Evolutionary conservation across 129 eudicot genomes (phyloP).

Genomic region (Daucus carota): DNA sequence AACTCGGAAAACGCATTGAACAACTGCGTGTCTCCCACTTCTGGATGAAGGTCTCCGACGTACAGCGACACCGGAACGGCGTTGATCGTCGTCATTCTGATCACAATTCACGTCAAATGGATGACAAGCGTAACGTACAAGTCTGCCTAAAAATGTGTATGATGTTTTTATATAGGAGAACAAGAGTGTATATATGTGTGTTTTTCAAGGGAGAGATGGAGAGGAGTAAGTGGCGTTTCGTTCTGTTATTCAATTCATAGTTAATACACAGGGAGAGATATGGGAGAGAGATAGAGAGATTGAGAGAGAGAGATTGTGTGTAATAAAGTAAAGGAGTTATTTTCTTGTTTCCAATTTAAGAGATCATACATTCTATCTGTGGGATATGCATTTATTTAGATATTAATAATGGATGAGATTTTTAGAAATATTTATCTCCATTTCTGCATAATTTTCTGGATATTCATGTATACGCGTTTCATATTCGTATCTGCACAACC

Average conservation of each 20-base stretch:
- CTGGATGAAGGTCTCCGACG: constrained; percentile 77
- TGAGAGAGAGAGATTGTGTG: neutral
- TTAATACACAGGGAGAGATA: constrained; percentile 10
- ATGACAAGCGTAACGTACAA: neutral
- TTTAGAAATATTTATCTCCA: neutral
- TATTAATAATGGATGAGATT: neutral
- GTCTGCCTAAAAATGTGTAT: neutral
- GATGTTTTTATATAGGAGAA: too few relatives aligned
- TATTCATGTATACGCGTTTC: neutral
- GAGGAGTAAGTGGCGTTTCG: constrained; percentile 21
- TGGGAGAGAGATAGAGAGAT: neutral
- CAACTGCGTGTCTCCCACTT: constrained; percentile 42
- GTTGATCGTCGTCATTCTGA: constrained; percentile 15
- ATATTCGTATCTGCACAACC: neutral
- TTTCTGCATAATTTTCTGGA: neutral
- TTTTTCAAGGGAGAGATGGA: constrained; percentile 12
- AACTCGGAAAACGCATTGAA: constrained; percentile 49
- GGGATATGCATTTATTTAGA: neutral
- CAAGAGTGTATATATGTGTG: neutral
- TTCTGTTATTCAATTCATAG: constrained; percentile 19
- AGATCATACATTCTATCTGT: neutral
- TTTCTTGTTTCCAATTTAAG: neutral
- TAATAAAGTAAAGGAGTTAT: neutral
- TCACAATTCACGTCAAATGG: neutral
- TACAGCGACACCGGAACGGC: constrained; percentile 53